Conservation (phyloP, 208 protist species). For the Borovskyia barvae region DNA sequence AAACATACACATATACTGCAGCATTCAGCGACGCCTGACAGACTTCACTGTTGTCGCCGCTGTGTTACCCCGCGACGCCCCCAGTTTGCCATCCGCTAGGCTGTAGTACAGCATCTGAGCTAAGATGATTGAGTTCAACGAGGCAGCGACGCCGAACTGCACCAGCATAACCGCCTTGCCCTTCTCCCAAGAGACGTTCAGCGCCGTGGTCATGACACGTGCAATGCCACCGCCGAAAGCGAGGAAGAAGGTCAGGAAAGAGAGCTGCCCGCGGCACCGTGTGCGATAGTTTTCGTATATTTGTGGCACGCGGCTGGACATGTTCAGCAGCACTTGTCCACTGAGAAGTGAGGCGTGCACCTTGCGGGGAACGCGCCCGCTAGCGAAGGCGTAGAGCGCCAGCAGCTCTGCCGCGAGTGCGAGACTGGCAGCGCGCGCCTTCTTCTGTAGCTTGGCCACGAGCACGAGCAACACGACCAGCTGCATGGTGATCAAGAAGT, state of each 20-base stretch:
- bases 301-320: conserved; percentile 77
- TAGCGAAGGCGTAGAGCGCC: conserved; percentile 35
- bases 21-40: neutral
- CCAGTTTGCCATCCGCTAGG: conserved; percentile 5
- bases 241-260: conserved; percentile 85
- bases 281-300: conserved; percentile 71
- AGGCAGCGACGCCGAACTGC: conserved; percentile 57
- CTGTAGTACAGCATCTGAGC: conserved; percentile 69
- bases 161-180: conserved; percentile 66
- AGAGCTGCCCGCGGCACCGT: conserved; percentile 64
- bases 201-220: conserved; percentile 72
- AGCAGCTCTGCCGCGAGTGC: conserved; percentile 34
- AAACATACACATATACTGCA: neutral
- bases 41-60: neutral
- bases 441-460: conserved; percentile 55
- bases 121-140: conserved; percentile 68
- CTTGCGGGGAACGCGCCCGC: conserved; percentile 33
- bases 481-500: conserved; percentile 74
- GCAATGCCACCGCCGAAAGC: conserved; percentile 69
- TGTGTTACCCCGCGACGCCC: too few relatives aligned
- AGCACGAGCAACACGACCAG: conserved; percentile 61
- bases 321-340: conserved; percentile 61
- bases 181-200: conserved; percentile 82
- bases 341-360: conserved; percentile 62
- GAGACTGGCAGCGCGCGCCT: conserved; percentile 22